A percentile compares a stretch with the other conserved stretches of the same genome.
Evolutionary conservation across 2,329 filamentous ascomycete species (phyloP).

Genomic region (Metarhizium sp.): DNA sequence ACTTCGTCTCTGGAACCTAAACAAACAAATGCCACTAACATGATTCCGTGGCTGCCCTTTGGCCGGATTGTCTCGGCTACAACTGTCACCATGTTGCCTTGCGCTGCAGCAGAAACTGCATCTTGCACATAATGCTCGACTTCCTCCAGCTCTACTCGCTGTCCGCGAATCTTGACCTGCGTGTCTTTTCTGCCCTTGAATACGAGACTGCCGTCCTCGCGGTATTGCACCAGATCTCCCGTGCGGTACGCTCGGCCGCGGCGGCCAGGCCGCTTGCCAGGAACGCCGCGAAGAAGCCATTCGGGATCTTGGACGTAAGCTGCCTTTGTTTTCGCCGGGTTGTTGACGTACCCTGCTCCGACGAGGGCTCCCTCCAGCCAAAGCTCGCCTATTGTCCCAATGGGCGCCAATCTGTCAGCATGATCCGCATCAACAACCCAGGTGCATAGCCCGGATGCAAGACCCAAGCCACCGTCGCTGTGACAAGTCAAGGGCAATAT

Average conservation of each 20-base stretch:
- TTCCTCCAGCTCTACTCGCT: conserved; percentile 18
- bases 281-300: background rate
- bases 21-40: background rate
- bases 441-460: background rate
- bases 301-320: too few relatives aligned
- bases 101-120: background rate
- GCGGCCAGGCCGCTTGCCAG: background rate
- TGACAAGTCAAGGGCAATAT: too few relatives aligned
- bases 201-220: background rate
- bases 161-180: conserved; percentile 18
- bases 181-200: conserved; percentile 15
- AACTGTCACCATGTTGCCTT: background rate
- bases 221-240: background rate
- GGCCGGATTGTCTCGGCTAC: background rate
- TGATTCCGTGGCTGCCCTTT: background rate
- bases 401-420: too few relatives aligned
- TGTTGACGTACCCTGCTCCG: too few relatives aligned
- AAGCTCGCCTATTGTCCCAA: too few relatives aligned
- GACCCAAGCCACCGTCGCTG: background rate
- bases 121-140: conserved; percentile 9
- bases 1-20: background rate
- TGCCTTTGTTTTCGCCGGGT: too few relatives aligned
- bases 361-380: too few relatives aligned
- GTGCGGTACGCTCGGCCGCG: background rate
- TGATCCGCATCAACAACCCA: background rate